Base-by-base conservation (phyloP, 179 eudicot species). In the Spergularia azorica region DNA sequence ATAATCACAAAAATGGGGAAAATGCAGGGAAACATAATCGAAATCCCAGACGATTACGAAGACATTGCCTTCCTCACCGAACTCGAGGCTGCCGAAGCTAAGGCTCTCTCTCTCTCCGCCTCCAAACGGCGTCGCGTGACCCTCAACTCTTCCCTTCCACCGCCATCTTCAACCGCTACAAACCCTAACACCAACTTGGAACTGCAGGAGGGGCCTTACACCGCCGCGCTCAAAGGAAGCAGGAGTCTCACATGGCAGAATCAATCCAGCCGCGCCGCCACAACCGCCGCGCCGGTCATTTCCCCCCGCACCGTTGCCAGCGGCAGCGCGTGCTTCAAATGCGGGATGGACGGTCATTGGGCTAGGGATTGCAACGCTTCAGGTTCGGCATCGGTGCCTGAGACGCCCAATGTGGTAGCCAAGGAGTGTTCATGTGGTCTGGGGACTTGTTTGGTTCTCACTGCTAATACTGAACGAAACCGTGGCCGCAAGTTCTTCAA, bases 381-480 rank as follows among this genome's bases (percentile, higher is more conserved):
- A 3, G 6, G 17, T 10, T 59, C 26, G 8, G 57, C 21, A 57
- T 65, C 26, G 8, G 57, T n/a, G 63, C 1, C 4, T 63, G 57
- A 32, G 79, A 50, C 20, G 57, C 21, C 10, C 43, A 51, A 7
- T n/a, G 75, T 17, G 38, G 70, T 57, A 4, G 88, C 79, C 86
- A 86, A 81, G 79, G 73, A 54, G 51, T 86, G 89, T 63, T 61
- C 87, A 36, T 86, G 89, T 71, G 89, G 87, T 0, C 10, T 75
- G 41, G 89, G 89, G 36, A 50, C 5, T 81, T 86, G 89, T 26
- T 20, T 79, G 51, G 71, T 83, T 41, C 79, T 84, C 15, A 86
- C 89, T 3, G 89, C 89, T 8, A 86, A 81, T 63, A 86, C 89
- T 0, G 89, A 83, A 60, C 82, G 80, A 50, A 86, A 86, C 70